phyloP scores from a whole-genome alignment of 345 rosid species.

The Citrus glauca region DNA sequence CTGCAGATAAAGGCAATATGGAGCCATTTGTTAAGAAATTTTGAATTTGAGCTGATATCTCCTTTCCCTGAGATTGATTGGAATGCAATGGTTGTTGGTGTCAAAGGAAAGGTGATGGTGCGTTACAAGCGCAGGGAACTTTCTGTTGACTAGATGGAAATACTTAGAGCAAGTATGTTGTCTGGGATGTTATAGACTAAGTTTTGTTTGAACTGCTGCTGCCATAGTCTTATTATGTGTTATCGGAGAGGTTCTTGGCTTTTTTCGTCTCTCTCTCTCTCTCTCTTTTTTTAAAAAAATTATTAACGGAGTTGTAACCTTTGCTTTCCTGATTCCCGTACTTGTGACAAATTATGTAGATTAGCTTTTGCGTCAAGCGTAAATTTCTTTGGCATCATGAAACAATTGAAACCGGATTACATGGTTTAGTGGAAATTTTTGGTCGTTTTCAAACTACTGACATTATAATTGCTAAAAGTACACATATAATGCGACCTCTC shows the following conservation, averaged over 20 bases:
- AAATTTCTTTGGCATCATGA: too few species aligned
- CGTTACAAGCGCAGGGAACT: slow-evolving; percentile 65
- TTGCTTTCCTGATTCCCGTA: neutral
- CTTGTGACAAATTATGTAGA: neutral
- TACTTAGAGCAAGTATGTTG: neutral
- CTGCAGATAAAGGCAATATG: slow-evolving; percentile 98
- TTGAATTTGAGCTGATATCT: slow-evolving; percentile 79
- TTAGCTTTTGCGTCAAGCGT: neutral
- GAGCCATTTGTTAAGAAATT: slow-evolving; percentile 94
- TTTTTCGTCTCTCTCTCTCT: too few species aligned
- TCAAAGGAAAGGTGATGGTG: slow-evolving; percentile 94
- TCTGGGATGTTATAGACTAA: neutral
- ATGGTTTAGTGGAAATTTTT: too few species aligned
- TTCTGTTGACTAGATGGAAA: slow-evolving; percentile 19
- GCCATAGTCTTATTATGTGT: neutral
- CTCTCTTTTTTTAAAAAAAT: neutral
- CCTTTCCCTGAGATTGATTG: slow-evolving; percentile 98
- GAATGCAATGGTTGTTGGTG: slow-evolving; percentile 99
- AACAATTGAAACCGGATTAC: too few species aligned
- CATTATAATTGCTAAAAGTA: too few species aligned
- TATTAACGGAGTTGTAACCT: neutral
- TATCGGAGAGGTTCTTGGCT: neutral
- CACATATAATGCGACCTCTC: too few species aligned
- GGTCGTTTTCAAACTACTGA: too few species aligned
- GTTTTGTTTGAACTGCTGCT: neutral